These are phyloP conservation scores for Herpetomonas muscarum DNA, from an alignment of 208 protist genomes.

Conservation along the genomic window DNA sequence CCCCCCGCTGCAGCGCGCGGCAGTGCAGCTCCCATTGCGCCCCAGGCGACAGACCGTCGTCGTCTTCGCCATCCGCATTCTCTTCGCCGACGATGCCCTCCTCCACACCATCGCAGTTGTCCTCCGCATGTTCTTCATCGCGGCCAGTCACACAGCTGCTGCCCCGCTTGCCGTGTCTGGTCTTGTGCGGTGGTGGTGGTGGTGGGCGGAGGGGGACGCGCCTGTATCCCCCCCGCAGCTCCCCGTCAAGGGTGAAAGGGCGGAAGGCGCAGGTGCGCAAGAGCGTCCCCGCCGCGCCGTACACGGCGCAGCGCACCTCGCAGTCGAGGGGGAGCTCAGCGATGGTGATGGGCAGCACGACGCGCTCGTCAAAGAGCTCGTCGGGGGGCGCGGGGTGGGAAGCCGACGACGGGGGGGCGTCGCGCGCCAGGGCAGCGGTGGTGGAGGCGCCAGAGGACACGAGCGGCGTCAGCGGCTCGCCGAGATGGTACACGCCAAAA, in stretches of 20 bases:
- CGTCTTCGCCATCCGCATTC: too few relatives aligned
- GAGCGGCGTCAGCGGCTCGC: conserved; percentile 48
- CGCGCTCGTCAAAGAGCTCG: conserved; percentile 25
- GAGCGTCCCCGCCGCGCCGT: conserved; percentile 12
- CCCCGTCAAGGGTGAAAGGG: conserved; percentile 29
- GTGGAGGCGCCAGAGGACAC: conserved; percentile 34
- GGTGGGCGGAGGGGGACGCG: conserved; percentile 19
- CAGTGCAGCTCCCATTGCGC: conserved; percentile 12
- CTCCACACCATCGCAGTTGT: too few relatives aligned
- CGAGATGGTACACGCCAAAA: conserved; percentile 54
- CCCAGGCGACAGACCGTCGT: background rate
- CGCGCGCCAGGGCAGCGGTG: background rate
- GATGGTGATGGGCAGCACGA: conserved; percentile 77
- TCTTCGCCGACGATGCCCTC: too few relatives aligned
- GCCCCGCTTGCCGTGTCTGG: background rate
- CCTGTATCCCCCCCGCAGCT: conserved; percentile 42
- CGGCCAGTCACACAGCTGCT: too few relatives aligned
- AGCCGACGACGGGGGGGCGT: background rate
- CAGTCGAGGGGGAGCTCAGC: conserved; percentile 84
- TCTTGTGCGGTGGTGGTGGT: background rate
- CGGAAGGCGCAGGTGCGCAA: conserved; percentile 26
- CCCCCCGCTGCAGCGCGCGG: conserved; percentile 25
- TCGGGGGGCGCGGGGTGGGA: background rate
- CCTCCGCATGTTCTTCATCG: too few relatives aligned
- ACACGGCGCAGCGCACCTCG: conserved; percentile 45